phyloP scores from a whole-genome alignment of 305 asterid species.

The Rubia peregrina region DNA sequence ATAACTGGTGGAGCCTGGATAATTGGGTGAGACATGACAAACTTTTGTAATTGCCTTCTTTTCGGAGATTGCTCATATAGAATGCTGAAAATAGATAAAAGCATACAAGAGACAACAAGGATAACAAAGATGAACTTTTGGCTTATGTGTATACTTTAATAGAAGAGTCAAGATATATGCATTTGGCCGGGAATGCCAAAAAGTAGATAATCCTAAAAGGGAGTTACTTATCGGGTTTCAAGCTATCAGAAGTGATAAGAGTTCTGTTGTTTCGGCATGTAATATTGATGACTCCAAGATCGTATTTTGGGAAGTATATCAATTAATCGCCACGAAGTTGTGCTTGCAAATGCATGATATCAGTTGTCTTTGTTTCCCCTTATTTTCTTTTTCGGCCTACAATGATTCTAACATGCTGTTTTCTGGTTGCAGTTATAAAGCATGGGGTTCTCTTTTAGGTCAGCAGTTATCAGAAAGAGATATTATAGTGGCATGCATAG shows the following conservation, averaged over 20 bases:
- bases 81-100: neutral
- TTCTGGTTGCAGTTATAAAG: conserved; percentile 66
- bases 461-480: conserved; percentile 86
- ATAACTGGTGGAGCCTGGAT: conserved; percentile 99
- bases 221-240: neutral
- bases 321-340: neutral
- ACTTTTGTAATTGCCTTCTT: neutral
- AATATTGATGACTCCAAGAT: neutral
- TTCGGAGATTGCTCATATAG: neutral
- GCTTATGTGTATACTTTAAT: too few relatives aligned
- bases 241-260: neutral
- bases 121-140: neutral
- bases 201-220: neutral
- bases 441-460: conserved; percentile 98
- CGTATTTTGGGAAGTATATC: neutral
- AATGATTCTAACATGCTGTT: conserved; percentile 18
- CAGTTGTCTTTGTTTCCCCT: conserved; percentile 4
- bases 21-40: conserved; percentile 56
- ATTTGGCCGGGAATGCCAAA: neutral
- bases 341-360: neutral
- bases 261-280: neutral
- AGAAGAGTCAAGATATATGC: neutral
- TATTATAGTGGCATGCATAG: conserved; percentile 94
- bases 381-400: conserved; percentile 10
- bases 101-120: neutral